phyloP scores from a whole-genome alignment of 345 rosid species.

The Eucalyptus leucophloia region DNA sequence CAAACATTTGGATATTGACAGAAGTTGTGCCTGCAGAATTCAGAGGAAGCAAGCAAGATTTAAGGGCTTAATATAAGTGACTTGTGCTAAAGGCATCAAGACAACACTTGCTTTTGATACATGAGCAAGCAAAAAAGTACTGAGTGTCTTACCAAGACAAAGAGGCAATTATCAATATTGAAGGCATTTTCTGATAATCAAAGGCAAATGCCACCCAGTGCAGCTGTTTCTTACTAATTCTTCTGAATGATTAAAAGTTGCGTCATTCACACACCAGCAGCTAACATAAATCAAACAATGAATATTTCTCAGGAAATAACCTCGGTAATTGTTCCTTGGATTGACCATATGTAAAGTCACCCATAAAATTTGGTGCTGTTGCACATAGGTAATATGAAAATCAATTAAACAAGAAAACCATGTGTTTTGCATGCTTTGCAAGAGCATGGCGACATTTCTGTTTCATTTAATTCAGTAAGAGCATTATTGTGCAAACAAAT shows the following conservation, averaged over 20 bases:
- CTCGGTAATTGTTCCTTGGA: background rate
- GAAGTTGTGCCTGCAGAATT: slow-evolving; percentile 5
- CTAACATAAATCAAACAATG: background rate
- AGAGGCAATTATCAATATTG: background rate
- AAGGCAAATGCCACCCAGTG: background rate
- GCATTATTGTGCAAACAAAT: background rate
- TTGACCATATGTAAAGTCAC: background rate
- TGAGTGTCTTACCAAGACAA: background rate
- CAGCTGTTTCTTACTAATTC: background rate
- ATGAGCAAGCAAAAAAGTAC: background rate
- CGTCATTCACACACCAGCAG: background rate
- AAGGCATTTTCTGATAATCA: background rate
- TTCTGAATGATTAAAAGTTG: background rate
- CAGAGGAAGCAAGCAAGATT: background rate
- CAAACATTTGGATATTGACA: slow-evolving; percentile 4
- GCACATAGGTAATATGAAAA: background rate
- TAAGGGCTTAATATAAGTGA: background rate
- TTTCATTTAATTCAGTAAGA: background rate
- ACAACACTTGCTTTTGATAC: background rate
- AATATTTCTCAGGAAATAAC: background rate
- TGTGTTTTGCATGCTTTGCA: background rate
- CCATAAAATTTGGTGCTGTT: background rate
- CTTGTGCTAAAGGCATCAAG: background rate
- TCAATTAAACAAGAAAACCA: background rate
- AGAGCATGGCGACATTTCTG: background rate